Conservation (phyloP, 2,329 filamentous ascomycete species). For the Apiospora phragmitis region DNA sequence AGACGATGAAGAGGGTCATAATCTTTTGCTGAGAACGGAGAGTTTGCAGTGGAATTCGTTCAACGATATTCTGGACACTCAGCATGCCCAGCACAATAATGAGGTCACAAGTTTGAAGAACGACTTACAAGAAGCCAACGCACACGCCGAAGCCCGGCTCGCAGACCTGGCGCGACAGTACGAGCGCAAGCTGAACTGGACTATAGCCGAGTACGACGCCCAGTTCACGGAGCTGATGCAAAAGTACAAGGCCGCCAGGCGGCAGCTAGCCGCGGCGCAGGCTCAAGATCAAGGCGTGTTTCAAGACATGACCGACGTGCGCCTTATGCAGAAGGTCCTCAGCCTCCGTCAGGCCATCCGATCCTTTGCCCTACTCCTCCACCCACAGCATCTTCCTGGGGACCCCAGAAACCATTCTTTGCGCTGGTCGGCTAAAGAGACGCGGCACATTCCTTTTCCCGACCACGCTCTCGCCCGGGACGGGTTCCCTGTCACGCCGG, state of each 20-base stretch:
- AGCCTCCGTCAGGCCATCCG: neutral
- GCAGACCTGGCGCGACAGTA: neutral
- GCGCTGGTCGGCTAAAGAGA: neutral
- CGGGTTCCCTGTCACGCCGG: neutral
- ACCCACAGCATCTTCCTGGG: neutral
- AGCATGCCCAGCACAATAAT: neutral
- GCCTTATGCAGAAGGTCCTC: neutral
- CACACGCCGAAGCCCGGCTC: neutral
- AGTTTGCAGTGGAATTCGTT: neutral
- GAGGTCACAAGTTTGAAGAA: neutral
- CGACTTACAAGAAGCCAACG: neutral
- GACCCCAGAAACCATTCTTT: neutral
- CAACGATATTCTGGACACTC: neutral
- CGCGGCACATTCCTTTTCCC: accelerated
- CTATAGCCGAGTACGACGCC: neutral
- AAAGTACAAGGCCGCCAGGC: neutral
- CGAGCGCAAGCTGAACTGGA: neutral
- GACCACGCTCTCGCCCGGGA: neutral
- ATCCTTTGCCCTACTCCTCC: neutral
- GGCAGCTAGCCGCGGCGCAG: neutral
- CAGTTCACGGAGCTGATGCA: neutral
- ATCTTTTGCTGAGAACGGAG: too few species aligned
- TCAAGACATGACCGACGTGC: neutral
- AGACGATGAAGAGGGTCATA: neutral
- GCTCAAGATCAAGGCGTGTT: neutral